Evolutionary conservation across 169 alveolate species (phyloP), one percentile per base, ranked within the genome.

Genomic region (Plasmodium billcollinsi): DNA sequence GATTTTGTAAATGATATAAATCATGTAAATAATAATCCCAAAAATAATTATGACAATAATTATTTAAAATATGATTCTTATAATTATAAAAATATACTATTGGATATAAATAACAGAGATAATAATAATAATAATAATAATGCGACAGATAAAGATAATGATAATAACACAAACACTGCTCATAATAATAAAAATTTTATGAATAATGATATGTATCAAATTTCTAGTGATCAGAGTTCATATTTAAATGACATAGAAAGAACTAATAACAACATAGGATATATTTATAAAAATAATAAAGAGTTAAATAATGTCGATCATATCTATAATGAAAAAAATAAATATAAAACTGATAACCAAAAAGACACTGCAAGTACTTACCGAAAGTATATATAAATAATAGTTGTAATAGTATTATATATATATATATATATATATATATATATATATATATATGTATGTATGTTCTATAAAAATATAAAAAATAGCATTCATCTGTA

Each of bases 1-100:
- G 67, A 67, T 47, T 54, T 29, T 59, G 43, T 33, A 11, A 61
- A 75, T 75, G 69, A 54, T 72, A 24, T 52, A 12, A 21, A 65
- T 72, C 47, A 63, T 14, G 11, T 75, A n/a, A 63, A 24, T 56
- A 21, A 26, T 39, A 65, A 47, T 2, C 21, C 56, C 4, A 18
- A 49, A 15, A 69, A 56, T 63, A 76, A 33, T 50, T 76, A 76
- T 69, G 89, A 76, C 33, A n/a, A 73, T 20, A 63, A 45, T 76
- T 29, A 47, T 14, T 12, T 45, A 76, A 76, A 76, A 33, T 63
- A 76, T 50, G 89, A 76, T 76, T 12, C 69, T 20, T 62, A 80
- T 52, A 78, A 61, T 45, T 78, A 50, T 71, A 39, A 80, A 67
- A 80, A 80, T 67, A 3, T 61, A 15, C 49, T 21, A 14, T 49